Evolutionary conservation across 139 green algal genomes (phyloP).

Genomic region (Volvox reticuliferus): DNA sequence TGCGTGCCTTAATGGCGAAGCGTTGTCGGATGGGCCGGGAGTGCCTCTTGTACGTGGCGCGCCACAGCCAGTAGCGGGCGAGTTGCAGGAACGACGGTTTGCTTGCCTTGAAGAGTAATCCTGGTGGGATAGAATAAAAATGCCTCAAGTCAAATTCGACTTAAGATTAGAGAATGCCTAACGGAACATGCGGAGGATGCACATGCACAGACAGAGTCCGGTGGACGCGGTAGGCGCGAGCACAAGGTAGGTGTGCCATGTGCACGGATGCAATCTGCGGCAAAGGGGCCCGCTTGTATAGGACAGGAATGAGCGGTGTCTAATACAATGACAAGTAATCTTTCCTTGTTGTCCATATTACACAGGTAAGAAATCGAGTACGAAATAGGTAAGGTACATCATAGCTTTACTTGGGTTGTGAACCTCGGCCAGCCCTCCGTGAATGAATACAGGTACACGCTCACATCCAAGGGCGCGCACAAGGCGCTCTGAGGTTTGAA

Average conservation of each 20-base stretch:
- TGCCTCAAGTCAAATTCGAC: no score
- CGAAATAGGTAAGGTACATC: neutral
- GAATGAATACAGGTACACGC: conserved; percentile 3
- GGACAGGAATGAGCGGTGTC: no score
- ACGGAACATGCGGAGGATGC: neutral
- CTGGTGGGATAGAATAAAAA: neutral
- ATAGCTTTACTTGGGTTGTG: conserved; percentile 15
- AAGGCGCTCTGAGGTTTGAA: conserved; percentile 10
- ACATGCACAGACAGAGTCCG: neutral
- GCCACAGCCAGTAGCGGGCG: conserved; percentile 29
- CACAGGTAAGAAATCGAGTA: no score
- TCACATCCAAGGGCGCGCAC: neutral
- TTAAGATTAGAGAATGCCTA: no score
- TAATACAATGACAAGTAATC: no score
- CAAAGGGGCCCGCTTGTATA: no score
- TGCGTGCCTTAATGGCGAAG: neutral
- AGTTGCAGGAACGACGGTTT: neutral
- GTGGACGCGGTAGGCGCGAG: no score
- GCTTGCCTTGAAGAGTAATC: conserved; percentile 18
- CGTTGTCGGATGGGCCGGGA: neutral
- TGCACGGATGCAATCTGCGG: no score
- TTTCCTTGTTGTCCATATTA: neutral
- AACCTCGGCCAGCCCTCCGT: conserved; percentile 19
- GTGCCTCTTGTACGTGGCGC: neutral
- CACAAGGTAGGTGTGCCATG: no score